Percentiles rank a stretch among this genome's conserved stretches.
Evolutionary conservation across 2,329 filamentous ascomycete species (phyloP).

Genomic region (Trichoderma polysporum): DNA sequence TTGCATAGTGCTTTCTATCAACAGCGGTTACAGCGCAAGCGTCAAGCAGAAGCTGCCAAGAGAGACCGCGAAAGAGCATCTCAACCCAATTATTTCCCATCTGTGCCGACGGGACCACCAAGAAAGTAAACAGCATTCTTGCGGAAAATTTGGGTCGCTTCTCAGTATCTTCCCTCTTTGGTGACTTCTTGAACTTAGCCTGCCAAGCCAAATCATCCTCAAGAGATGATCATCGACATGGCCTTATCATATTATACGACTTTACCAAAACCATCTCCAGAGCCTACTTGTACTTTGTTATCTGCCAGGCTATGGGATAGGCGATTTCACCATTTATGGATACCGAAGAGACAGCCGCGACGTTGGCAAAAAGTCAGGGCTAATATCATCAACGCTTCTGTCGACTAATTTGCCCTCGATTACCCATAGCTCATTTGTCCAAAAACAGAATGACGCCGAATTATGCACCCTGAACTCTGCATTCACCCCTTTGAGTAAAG

Average conservation of each 20-base stretch:
- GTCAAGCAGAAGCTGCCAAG: conserved; percentile 56
- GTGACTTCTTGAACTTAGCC: not conserved
- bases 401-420: not conserved
- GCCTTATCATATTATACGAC: not conserved
- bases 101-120: conserved; percentile 67
- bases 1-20: conserved; percentile 73
- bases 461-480: not conserved
- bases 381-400: not conserved
- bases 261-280: not conserved
- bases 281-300: not conserved
- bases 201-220: not conserved
- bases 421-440: not conserved
- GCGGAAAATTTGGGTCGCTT: no score
- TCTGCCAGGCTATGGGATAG: not conserved
- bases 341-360: not conserved
- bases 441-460: not conserved
- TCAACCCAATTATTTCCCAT: conserved; percentile 79
- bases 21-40: conserved; percentile 74
- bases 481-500: not conserved
- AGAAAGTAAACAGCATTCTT: conserved; percentile 27
- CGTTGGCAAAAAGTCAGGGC: not conserved
- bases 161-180: not conserved
- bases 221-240: not conserved
- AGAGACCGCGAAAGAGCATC: conserved; percentile 77
- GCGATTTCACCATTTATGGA: not conserved